Percentiles rank a stretch among this genome's conserved stretches.
Conservation (phyloP, 768 basidiomycete species). For the Termitomyces heimii region DNA sequence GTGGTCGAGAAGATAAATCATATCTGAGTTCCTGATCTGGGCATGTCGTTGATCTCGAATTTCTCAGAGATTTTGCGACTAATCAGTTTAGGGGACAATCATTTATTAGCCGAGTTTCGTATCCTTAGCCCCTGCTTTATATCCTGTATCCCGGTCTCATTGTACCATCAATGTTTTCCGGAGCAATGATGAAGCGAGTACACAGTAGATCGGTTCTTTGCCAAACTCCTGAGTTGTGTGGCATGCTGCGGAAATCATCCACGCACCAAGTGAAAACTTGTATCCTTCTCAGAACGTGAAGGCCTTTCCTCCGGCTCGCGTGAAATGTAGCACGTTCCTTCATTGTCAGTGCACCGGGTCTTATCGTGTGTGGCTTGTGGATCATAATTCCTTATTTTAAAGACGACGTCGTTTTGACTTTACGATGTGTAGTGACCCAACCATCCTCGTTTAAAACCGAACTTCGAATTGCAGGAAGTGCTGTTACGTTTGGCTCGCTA, state of each 20-base stretch:
- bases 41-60: slow-evolving; percentile 57
- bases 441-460: too few relatives aligned
- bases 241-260: too few relatives aligned
- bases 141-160: neutral
- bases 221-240: too few relatives aligned
- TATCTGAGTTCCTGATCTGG: slow-evolving; percentile 44
- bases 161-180: neutral
- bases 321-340: too few relatives aligned
- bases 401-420: too few relatives aligned
- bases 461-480: too few relatives aligned
- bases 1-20: slow-evolving; percentile 42
- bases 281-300: neutral
- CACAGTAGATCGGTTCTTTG: too few relatives aligned
- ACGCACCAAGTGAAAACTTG: neutral
- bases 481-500: neutral
- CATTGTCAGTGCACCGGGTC: neutral
- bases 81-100: slow-evolving; percentile 68
- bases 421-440: too few relatives aligned
- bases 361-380: too few relatives aligned
- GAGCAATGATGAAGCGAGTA: neutral
- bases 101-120: neutral
- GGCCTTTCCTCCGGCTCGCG: too few relatives aligned
- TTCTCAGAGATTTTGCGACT: slow-evolving; percentile 48
- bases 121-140: neutral
- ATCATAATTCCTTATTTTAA: too few relatives aligned